Evolutionary conservation across 805 yeast genomes (phyloP).

Genomic region (Ogataea kodamae): DNA sequence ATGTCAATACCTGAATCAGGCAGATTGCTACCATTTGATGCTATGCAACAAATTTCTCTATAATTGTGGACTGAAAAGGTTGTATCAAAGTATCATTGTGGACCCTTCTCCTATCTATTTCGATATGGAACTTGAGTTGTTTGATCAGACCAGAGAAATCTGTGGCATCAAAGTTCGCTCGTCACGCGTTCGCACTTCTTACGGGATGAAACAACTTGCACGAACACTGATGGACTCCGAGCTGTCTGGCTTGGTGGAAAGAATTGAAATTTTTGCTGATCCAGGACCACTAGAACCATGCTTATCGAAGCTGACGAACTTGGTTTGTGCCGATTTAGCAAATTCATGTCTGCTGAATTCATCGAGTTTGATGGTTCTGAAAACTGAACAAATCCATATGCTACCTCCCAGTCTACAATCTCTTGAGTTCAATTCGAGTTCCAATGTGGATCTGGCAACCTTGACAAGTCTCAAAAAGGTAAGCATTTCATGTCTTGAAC

Average conservation of each 20-base stretch:
- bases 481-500: neutral
- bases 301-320: slow-evolving; percentile 2
- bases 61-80: slow-evolving; percentile 11
- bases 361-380: slow-evolving; percentile 1
- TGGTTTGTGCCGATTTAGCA: slow-evolving; percentile 1
- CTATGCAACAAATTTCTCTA: slow-evolving; percentile 16
- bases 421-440: neutral
- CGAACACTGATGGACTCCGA: slow-evolving; percentile 11
- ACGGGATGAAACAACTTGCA: slow-evolving; percentile 25
- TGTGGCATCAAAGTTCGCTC: slow-evolving; percentile 16
- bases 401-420: neutral
- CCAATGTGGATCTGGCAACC: neutral
- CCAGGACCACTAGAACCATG: neutral
- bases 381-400: neutral
- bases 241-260: slow-evolving; percentile 1
- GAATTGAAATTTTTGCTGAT: slow-evolving; percentile 3
- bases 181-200: slow-evolving; percentile 20
- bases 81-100: slow-evolving; percentile 25
- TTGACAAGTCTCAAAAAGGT: slow-evolving; percentile 1
- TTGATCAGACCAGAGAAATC: slow-evolving; percentile 14
- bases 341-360: neutral
- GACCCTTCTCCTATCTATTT: slow-evolving; percentile 23
- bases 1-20: slow-evolving; percentile 19
- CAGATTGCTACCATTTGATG: slow-evolving; percentile 27
- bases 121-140: slow-evolving; percentile 22